Evolutionary conservation across 202 grass and related monocot species (phyloP).

Genomic region (Musa balbisiana): DNA sequence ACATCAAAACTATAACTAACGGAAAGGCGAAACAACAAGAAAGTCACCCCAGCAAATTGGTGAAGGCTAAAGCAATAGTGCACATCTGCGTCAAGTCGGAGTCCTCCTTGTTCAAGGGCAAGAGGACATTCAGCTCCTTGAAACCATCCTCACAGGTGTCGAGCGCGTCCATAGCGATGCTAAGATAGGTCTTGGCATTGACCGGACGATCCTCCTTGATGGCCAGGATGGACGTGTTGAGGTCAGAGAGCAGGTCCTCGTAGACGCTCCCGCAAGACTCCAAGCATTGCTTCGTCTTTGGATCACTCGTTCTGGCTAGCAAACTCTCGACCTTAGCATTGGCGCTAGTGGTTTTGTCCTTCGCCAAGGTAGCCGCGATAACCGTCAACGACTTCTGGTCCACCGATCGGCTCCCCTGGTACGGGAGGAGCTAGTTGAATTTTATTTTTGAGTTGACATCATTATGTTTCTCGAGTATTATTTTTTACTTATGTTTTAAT

Average conservation of each 20-base stretch:
- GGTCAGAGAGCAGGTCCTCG: neutral
- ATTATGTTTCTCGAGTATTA: too few species aligned
- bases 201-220: neutral
- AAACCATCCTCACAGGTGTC: neutral
- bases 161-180: neutral
- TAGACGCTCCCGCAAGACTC: neutral
- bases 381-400: constrained; percentile 24
- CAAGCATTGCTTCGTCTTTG: neutral
- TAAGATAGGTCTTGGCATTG: neutral
- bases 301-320: neutral
- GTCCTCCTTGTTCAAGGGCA: neutral
- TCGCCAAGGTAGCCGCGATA: constrained; percentile 32
- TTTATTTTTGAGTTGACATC: too few species aligned
- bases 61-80: neutral
- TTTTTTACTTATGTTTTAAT: too few species aligned
- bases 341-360: constrained; percentile 46
- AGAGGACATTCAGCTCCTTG: neutral
- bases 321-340: constrained; percentile 40
- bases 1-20: too few species aligned
- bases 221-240: neutral
- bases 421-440: too few species aligned
- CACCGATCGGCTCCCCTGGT: constrained; percentile 26
- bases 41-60: neutral
- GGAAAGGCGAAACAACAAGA: too few species aligned
- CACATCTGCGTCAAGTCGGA: neutral